Evolutionary conservation across 2,329 filamentous ascomycete genomes (phyloP).

Genomic region (Pleoardoris graminearum): DNA sequence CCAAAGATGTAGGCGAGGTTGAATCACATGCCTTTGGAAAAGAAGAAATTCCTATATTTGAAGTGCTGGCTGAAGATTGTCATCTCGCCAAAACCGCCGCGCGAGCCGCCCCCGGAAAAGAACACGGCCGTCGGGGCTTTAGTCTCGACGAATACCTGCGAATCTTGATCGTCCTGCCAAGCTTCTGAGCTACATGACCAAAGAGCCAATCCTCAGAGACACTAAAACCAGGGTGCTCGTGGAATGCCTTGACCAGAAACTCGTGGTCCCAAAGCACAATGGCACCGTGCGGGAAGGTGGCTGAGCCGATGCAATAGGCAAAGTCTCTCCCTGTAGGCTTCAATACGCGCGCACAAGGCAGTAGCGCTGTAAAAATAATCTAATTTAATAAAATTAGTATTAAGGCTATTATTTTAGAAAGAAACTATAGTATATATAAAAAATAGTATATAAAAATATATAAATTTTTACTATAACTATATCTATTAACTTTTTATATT

Average conservation of each 20-base stretch:
- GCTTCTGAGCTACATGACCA: constrained; percentile 51
- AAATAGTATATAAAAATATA: too few species aligned
- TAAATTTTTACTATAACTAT: too few species aligned
- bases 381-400: too few species aligned
- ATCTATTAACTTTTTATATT: too few species aligned
- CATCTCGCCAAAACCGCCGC: constrained; percentile 58
- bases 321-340: too few species aligned
- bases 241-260: constrained; percentile 52
- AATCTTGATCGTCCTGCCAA: constrained; percentile 54
- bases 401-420: too few species aligned
- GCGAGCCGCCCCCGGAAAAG: constrained; percentile 43
- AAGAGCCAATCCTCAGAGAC: constrained; percentile 60
- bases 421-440: too few species aligned
- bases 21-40: constrained; percentile 54
- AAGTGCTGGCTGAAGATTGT: constrained; percentile 58
- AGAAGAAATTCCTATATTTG: constrained; percentile 58
- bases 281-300: constrained; percentile 57
- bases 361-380: too few species aligned
- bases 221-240: constrained; percentile 55
- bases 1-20: constrained; percentile 53
- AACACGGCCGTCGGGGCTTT: constrained; percentile 53
- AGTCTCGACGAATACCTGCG: constrained; percentile 56
- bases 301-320: constrained; percentile 53
- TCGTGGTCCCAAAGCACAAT: constrained; percentile 55
- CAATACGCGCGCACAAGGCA: too few species aligned